Base-by-base conservation (phyloP, 176 grass and related monocot genomes). In the Triticum aestivum region DNA sequence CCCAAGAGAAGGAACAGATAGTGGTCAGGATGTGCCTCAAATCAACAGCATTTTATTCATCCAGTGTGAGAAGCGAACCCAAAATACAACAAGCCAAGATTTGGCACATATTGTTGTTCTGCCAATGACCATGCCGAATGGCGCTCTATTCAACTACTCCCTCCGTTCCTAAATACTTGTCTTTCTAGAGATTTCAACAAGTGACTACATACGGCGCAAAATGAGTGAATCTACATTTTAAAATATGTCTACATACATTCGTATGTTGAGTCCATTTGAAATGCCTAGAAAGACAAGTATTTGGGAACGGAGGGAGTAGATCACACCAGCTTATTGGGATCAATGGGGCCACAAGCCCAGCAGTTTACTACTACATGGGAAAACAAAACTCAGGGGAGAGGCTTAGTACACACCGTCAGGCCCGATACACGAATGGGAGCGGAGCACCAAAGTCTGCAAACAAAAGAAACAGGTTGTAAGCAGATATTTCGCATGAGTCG, bases 11-110 rank as follows among this genome's bases (percentile, higher is more conserved):
- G 1, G 29, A 33, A 35, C 8, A 7, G 38, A 71, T 18, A 27
- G 0, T 58, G 81, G 8, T 39, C 30, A 26, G 29, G 14, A 75
- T 8, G 1, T 58, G 17, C 21, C 75, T 47, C 24, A 72, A 80
- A 41, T 67, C 76, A 45, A 24, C 23, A 7, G 23, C 32, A 66
- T 76, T 76, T 87, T 87, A 68, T 88, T 88, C 63, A 33, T 61
- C 38, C 10, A 69, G 42, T 8, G 8, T 4, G 4, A 6, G 58
- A 71, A 61, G 5, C 0, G 0, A 83, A 24, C 79, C 12, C 33
- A 77, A 4, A 67, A 56, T 35, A 75, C 58, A 89, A 54, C 74
- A 49, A 64, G 52, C 21, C 38, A 38, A 38, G 33, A 17, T 61
- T 26, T 0, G 37, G 30, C 8, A 75, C 49, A 17, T 1, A 52